Percentiles rank a stretch among this genome's conserved stretches.
Evolutionary conservation across 495 filamentous ascomycete species (phyloP).

Genomic region (Tuber umbilicatum): DNA sequence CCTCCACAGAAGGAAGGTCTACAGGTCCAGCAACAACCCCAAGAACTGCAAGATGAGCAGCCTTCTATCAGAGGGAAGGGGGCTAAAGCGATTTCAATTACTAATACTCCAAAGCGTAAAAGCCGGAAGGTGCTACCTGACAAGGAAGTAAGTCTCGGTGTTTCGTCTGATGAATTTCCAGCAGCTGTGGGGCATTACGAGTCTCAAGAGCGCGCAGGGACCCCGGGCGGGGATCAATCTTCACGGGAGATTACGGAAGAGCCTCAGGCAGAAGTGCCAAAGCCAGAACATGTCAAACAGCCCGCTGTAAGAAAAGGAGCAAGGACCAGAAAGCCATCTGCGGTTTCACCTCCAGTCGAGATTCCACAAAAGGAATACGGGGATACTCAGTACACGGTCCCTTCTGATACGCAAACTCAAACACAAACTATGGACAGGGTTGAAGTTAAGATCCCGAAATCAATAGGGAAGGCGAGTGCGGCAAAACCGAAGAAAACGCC

Average conservation of each 20-base stretch:
- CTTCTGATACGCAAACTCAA: conserved; percentile 23
- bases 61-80: neutral
- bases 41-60: neutral
- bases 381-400: conserved; percentile 36
- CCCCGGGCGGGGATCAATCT: neutral
- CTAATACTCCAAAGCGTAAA: conserved; percentile 14
- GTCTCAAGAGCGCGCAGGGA: conserved; percentile 5
- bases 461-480: conserved; percentile 7
- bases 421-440: conserved; percentile 15
- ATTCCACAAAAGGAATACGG: conserved; percentile 9
- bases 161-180: conserved; percentile 6
- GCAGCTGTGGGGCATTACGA: neutral
- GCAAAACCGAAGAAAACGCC: conserved; percentile 13
- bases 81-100: neutral
- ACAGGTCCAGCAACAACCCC: conserved; percentile 1
- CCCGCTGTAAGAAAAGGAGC: conserved; percentile 14
- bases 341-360: conserved; percentile 9
- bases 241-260: conserved; percentile 8
- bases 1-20: neutral
- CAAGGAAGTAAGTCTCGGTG: neutral
- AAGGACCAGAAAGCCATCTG: conserved; percentile 12
- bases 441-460: conserved; percentile 17
- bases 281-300: conserved; percentile 20
- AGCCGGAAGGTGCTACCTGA: neutral
- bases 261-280: conserved; percentile 10